Percentiles rank a stretch among this genome's conserved stretches.
phyloP scores from a whole-genome alignment of 169 alveolate genomes.

The Plasmodium vivax region DNA sequence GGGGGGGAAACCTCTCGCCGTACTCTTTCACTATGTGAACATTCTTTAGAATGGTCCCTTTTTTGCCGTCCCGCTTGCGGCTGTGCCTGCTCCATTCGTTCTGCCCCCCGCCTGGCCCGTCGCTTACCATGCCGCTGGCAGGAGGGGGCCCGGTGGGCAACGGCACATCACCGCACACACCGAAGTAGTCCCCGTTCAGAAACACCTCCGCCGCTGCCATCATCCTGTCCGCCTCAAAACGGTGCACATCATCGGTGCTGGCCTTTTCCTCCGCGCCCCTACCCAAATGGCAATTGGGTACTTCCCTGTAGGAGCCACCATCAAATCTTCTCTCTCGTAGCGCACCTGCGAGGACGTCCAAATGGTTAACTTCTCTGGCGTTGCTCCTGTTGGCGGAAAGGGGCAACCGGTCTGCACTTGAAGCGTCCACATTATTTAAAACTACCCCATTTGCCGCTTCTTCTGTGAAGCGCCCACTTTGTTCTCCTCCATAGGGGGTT shows the following conservation, averaged over 20 bases:
- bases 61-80: not conserved
- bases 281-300: not conserved
- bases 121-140: not conserved
- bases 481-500: not conserved
- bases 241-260: not conserved
- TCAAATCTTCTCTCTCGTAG: not conserved
- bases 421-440: not conserved
- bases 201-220: not conserved
- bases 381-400: not conserved
- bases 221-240: not conserved
- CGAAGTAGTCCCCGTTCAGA: not conserved
- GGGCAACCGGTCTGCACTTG: not conserved
- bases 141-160: too few relatives aligned
- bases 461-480: not conserved
- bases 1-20: constrained; percentile 3
- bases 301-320: not conserved
- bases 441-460: not conserved
- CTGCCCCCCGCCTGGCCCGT: not conserved
- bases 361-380: not conserved
- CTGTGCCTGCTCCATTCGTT: not conserved
- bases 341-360: not conserved
- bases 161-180: not conserved
- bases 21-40: constrained; percentile 20
- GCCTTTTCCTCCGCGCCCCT: not conserved
- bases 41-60: constrained; percentile 29